phyloP scores from a whole-genome alignment of 148 eudicot species.

The Spergularia bocconei region DNA sequence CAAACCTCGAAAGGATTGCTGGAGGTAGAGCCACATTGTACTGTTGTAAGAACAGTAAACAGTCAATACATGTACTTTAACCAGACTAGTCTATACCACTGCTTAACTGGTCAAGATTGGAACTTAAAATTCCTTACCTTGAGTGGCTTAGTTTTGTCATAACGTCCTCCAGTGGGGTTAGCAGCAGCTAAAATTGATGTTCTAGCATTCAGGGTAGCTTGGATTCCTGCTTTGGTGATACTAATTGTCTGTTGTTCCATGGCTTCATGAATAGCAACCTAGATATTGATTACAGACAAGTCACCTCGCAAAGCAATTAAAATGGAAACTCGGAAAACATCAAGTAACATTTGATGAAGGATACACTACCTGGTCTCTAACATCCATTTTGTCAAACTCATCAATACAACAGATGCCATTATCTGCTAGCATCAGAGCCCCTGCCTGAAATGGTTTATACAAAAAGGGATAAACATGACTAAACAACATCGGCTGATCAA shows the following conservation, averaged over 20 bases:
- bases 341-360: neutral
- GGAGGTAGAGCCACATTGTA: slow-evolving; percentile 98
- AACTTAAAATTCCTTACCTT: slow-evolving; percentile 49
- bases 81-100: no score
- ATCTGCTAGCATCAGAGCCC: slow-evolving; percentile 98
- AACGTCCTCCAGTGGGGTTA: slow-evolving; percentile 95
- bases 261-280: slow-evolving; percentile 99
- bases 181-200: slow-evolving; percentile 99
- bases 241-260: slow-evolving; percentile 99
- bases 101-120: neutral
- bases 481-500: slow-evolving; percentile 3
- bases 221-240: slow-evolving; percentile 99
- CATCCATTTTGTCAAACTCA: slow-evolving; percentile 99
- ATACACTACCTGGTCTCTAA: slow-evolving; percentile 80
- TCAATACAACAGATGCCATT: slow-evolving; percentile 97
- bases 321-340: neutral
- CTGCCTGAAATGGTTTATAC: slow-evolving; percentile 59
- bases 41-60: slow-evolving; percentile 39
- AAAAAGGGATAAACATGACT: slow-evolving; percentile 23
- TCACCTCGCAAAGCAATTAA: slow-evolving; percentile 4
- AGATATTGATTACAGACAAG: slow-evolving; percentile 16
- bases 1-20: slow-evolving; percentile 97
- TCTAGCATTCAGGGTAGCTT: slow-evolving; percentile 93
- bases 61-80: slow-evolving; percentile 7
- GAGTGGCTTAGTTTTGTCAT: slow-evolving; percentile 92